phyloP scores from a whole-genome alignment of 2,329 filamentous ascomycete genomes.

The Hymenotorrendiella dingleyae region DNA sequence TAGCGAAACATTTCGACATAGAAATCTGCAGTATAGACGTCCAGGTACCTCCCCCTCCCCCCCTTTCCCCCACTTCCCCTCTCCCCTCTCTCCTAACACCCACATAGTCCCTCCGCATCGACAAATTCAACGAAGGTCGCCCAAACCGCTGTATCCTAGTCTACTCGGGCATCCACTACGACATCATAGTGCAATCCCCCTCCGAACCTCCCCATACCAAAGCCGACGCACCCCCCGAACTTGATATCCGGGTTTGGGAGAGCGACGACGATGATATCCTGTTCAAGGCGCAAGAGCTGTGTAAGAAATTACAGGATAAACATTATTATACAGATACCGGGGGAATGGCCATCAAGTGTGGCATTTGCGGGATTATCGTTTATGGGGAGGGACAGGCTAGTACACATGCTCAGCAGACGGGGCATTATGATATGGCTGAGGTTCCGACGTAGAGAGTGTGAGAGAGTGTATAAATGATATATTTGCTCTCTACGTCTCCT shows the following conservation, averaged over 20 bases:
- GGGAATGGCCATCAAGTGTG: constrained; percentile 73
- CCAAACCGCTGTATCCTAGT: constrained; percentile 68
- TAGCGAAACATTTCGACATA: constrained; percentile 77
- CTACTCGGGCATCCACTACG: constrained; percentile 92
- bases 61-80: not conserved
- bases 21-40: constrained; percentile 86
- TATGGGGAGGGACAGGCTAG: constrained; percentile 59
- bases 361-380: constrained; percentile 63
- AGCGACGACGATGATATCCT: constrained; percentile 60
- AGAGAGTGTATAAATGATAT: too few relatives aligned
- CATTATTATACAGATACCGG: constrained; percentile 89
- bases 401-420: constrained; percentile 55
- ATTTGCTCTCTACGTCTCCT: too few relatives aligned
- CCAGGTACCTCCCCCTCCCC: constrained; percentile 35
- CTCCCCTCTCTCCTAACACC: constrained; percentile 18
- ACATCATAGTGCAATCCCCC: constrained; percentile 73
- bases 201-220: constrained; percentile 50
- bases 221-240: constrained; percentile 59
- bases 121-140: constrained; percentile 71
- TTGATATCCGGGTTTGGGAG: constrained; percentile 61
- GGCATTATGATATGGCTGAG: constrained; percentile 53
- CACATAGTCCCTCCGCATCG: constrained; percentile 53
- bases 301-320: constrained; percentile 58
- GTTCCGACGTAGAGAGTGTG: constrained; percentile 31
- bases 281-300: constrained; percentile 58